Conservation (phyloP, 2,329 filamentous ascomycete genomes). For the Stemphylium lycopersici region DNA sequence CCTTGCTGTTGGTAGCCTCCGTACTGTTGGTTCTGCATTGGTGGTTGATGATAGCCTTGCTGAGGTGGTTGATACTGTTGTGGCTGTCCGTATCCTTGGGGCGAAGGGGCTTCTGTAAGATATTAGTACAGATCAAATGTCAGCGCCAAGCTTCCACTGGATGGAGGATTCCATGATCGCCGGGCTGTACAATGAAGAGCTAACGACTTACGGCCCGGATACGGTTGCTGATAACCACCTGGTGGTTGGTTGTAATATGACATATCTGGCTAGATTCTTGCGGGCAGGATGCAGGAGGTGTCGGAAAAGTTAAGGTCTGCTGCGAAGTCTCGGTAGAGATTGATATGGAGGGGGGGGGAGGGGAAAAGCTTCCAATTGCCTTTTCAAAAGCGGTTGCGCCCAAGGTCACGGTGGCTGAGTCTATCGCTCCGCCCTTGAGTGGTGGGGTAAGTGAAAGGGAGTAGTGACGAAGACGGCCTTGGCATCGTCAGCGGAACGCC, state of each 20-base stretch:
- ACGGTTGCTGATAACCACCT: slow-evolving; percentile 37
- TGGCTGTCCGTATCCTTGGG: slow-evolving; percentile 34
- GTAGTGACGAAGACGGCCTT: slow-evolving; percentile 8
- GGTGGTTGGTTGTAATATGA: slow-evolving; percentile 39
- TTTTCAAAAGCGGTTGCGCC: neutral
- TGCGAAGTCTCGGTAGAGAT: neutral
- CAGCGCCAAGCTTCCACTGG: slow-evolving; percentile 23
- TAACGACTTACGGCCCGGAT: slow-evolving; percentile 39
- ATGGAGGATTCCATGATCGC: slow-evolving; percentile 13
- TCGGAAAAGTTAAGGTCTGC: neutral
- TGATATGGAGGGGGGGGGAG: neutral
- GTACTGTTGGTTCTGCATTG: slow-evolving; percentile 41
- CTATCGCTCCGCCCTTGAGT: slow-evolving; percentile 5
- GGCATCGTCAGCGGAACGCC: slow-evolving; percentile 1
- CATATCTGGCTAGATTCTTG: slow-evolving; percentile 18
- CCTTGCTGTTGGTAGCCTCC: slow-evolving; percentile 42
- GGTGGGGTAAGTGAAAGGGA: slow-evolving; percentile 8
- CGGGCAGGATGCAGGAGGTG: neutral
- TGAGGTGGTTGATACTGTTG: slow-evolving; percentile 23
- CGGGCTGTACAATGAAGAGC: slow-evolving; percentile 11
- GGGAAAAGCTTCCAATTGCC: neutral
- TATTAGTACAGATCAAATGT: slow-evolving; percentile 29
- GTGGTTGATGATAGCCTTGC: slow-evolving; percentile 39
- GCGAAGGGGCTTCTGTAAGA: slow-evolving; percentile 29
- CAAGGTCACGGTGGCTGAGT: slow-evolving; percentile 8